phyloP scores from a whole-genome alignment of 2,329 filamentous ascomycete species.

The Pezicula carpinea region DNA sequence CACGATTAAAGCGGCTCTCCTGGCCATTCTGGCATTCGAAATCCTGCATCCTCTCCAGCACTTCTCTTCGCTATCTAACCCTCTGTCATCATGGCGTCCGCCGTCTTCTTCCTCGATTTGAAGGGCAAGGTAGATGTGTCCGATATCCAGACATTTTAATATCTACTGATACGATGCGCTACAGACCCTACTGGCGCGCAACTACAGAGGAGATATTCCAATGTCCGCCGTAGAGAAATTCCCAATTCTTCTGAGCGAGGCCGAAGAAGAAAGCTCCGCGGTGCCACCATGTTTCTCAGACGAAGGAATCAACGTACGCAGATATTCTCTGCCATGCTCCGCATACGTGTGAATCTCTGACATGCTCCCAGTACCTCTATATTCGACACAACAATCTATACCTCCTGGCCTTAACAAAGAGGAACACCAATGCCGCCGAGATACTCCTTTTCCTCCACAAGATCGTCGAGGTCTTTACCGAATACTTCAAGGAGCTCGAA shows the following conservation, averaged over 20 bases:
- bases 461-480: conserved; percentile 97
- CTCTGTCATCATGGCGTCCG: conserved; percentile 73
- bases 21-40: conserved; percentile 13
- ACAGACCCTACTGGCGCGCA: conserved; percentile 94
- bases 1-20: conserved; percentile 5
- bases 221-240: conserved; percentile 99
- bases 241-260: conserved; percentile 89
- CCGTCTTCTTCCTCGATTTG: conserved; percentile 95
- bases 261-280: conserved; percentile 97
- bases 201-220: conserved; percentile 97
- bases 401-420: conserved; percentile 94
- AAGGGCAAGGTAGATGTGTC: conserved; percentile 87
- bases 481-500: conserved; percentile 99
- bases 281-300: conserved; percentile 97
- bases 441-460: conserved; percentile 98
- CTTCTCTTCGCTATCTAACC: neutral
- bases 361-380: conserved; percentile 74
- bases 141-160: neutral
- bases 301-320: conserved; percentile 89
- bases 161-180: conserved; percentile 16
- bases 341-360: conserved; percentile 11
- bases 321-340: conserved; percentile 5
- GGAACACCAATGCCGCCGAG: conserved; percentile 97
- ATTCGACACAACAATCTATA: conserved; percentile 99
- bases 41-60: no score